Evolutionary conservation across 805 yeast genomes (phyloP), one percentile per base, ranked within the genome.

Genomic region (Ogataea methanolica): DNA sequence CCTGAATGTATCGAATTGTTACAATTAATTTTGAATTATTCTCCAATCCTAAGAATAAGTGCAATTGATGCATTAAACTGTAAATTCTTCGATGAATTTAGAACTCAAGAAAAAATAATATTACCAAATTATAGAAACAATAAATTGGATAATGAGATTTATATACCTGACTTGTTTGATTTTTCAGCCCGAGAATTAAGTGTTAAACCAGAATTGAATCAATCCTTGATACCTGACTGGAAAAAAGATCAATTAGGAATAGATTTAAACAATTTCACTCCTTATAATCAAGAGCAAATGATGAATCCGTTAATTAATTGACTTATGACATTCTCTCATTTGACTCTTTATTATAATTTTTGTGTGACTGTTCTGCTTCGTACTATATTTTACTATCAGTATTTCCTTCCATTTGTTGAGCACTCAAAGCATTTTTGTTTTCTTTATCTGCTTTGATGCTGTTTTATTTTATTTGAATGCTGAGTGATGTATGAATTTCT

Each of bases 41-140:
- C 85, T 50, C 95, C 95, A 6, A 56, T 69, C 16, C 78, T 77
- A 53, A 74, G 95, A 68, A 70, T 82, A 41, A 72, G 78, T 48
- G 84, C 92, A 35, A 64, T 74, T 16, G 72, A 76, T 39, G 78
- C 81, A 1, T 63, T 82, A 59, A 63, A 72, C 34, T 74, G 77
- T 57, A 72, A 68, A 9, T 80, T 79, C 66, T 82, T 83, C 61
- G 76, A 79, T 55, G 81, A 77, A 52, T 72, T 79, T 54, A 70
- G 76, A 58, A 60, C 58, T 9, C 47, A 56, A 39, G 52, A 55
- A 7, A 49, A 49, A 37, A 55, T 48, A 40, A 46, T 42, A 44
- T 46, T 65, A 19, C 71, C 71, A 19, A 64, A 67, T 48, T 62
- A 67, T 60, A 46, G 75, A 58, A 70, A 72, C 46, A 75, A 72